Conservation (phyloP, 805 yeast species). For the Metschnikowia cubensis region DNA sequence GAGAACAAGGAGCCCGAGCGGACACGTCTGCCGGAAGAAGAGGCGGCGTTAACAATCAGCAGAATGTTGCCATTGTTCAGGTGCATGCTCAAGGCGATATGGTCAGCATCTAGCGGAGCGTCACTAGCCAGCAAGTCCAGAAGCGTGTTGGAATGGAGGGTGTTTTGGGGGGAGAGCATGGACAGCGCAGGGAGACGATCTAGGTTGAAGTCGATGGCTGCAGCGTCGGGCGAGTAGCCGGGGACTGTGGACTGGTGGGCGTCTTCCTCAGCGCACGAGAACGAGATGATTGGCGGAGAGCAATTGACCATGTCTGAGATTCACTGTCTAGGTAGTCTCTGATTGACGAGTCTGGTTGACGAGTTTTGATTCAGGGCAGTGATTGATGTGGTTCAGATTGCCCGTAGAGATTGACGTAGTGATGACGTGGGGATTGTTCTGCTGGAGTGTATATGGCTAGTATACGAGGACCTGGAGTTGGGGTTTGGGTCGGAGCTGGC, state of each 20-base stretch:
- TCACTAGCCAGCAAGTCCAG: slow-evolving; percentile 10
- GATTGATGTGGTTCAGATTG: too few relatives aligned
- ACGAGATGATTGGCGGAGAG: slow-evolving; percentile 16
- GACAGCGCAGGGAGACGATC: slow-evolving; percentile 3
- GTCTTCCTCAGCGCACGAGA: slow-evolving; percentile 11
- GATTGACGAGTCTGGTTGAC: too few relatives aligned
- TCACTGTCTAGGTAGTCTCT: too few relatives aligned
- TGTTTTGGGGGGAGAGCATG: slow-evolving; percentile 9
- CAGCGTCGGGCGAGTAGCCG: neutral
- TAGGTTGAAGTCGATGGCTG: neutral
- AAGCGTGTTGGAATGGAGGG: slow-evolving; percentile 7
- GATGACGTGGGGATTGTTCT: too few relatives aligned
- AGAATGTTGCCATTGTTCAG: slow-evolving; percentile 3
- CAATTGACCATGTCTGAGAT: slow-evolving; percentile 8
- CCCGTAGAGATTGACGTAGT: too few relatives aligned
- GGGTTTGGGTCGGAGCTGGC: too few relatives aligned
- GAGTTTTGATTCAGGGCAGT: too few relatives aligned
- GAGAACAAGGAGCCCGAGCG: slow-evolving; percentile 55
- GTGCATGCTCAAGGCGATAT: neutral
- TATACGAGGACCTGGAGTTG: too few relatives aligned
- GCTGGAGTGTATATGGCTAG: too few relatives aligned
- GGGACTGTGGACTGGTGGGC: neutral
- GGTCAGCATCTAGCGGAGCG: slow-evolving; percentile 1
- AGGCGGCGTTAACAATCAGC: slow-evolving; percentile 15
- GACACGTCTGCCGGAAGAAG: slow-evolving; percentile 29